A percentile compares a stretch with the other conserved stretches of the same genome.
Evolutionary conservation across 768 basidiomycete genomes (phyloP).

Genomic region (Panaeolus papilionaceus): DNA sequence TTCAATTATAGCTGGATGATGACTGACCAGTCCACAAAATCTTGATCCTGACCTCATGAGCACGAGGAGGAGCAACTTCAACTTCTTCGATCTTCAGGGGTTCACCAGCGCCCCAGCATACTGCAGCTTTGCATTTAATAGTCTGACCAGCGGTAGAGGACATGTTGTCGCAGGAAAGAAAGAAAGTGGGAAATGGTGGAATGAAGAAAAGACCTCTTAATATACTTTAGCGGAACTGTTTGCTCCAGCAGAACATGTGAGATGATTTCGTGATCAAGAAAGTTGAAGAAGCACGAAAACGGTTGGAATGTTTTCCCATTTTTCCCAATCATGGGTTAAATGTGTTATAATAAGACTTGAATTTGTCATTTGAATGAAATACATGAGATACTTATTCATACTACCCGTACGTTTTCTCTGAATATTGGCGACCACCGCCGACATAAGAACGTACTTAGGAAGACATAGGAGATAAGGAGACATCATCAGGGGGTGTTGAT

Average conservation of each 20-base stretch:
- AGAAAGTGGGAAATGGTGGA: conserved; percentile 26
- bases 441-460: no score
- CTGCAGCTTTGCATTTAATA: conserved; percentile 90
- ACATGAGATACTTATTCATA: neutral
- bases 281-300: conserved; percentile 6
- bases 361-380: conserved; percentile 2
- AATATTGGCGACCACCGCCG: no score
- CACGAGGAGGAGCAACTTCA: conserved; percentile 90
- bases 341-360: conserved; percentile 6
- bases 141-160: conserved; percentile 75
- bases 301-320: conserved; percentile 11
- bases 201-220: conserved; percentile 24
- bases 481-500: conserved; percentile 1
- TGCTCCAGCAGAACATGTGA: neutral
- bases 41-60: conserved; percentile 91
- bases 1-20: conserved; percentile 5
- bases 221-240: conserved; percentile 13
- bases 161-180: conserved; percentile 52
- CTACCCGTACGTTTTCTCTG: no score
- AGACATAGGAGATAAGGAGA: neutral
- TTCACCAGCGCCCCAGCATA: conserved; percentile 95
- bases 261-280: conserved; percentile 13
- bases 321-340: conserved; percentile 12
- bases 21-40: conserved; percentile 87
- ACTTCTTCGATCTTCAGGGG: conserved; percentile 89